Evolutionary conservation across 2,329 filamentous ascomycete species (phyloP).

Genomic region (Microdochium trichocladiopsis): DNA sequence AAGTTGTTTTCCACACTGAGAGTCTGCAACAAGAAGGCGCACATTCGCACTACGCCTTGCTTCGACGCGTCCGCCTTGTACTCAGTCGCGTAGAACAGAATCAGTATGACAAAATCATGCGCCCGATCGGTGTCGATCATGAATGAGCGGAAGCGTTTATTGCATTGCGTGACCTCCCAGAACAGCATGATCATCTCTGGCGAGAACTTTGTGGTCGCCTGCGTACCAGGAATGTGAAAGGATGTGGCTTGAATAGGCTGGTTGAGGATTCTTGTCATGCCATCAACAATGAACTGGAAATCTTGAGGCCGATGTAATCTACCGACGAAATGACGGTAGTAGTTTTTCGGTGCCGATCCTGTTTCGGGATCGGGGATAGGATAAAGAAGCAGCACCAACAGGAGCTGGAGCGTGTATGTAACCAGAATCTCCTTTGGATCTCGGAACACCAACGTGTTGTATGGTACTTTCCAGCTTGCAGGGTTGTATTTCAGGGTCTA

Average conservation of each 20-base stretch:
- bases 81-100: conserved; percentile 88
- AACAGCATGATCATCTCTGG: conserved; percentile 96
- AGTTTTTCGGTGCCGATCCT: conserved; percentile 70
- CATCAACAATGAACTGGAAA: conserved; percentile 94
- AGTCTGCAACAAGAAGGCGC: conserved; percentile 92
- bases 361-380: conserved; percentile 73
- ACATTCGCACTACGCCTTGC: conserved; percentile 92
- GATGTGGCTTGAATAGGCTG: conserved; percentile 85
- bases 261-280: conserved; percentile 86
- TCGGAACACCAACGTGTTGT: conserved; percentile 86
- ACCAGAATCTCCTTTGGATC: conserved; percentile 86
- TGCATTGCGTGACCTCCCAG: conserved; percentile 96
- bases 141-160: conserved; percentile 93
- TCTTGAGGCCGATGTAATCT: conserved; percentile 88
- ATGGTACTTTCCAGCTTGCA: conserved; percentile 86
- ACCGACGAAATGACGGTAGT: conserved; percentile 86
- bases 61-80: conserved; percentile 80
- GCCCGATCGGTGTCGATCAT: conserved; percentile 93
- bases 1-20: conserved; percentile 90
- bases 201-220: conserved; percentile 75
- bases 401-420: conserved; percentile 83
- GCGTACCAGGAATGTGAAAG: conserved; percentile 81
- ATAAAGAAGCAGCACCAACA: conserved; percentile 81
- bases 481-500: conserved; percentile 94
- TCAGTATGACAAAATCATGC: conserved; percentile 85